These are phyloP conservation scores for Entelexis sorbosivorans DNA, from an alignment of 1,139 yeast species.

Conservation along the genomic window DNA sequence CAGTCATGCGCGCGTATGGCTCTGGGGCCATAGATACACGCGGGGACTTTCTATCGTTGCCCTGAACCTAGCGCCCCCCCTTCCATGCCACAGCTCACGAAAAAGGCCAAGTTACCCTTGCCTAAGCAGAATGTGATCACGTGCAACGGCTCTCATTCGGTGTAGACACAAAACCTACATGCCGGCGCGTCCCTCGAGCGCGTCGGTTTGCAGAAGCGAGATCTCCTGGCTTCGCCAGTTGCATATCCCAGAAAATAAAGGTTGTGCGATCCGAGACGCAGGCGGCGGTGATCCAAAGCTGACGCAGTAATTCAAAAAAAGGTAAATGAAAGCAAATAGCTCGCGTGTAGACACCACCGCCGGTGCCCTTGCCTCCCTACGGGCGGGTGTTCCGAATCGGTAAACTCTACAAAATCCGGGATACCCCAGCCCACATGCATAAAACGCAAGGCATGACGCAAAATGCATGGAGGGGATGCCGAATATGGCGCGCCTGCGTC, in stretches of 20 bases:
- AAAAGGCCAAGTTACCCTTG: not conserved
- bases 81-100: not conserved
- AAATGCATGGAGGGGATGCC: not conserved
- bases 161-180: conserved; percentile 2
- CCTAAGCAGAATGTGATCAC: not conserved
- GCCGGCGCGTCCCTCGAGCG: not conserved
- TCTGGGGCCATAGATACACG: too few species aligned
- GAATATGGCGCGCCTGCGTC: not conserved
- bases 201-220: conserved; percentile 4
- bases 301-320: not conserved
- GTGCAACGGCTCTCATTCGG: not conserved
- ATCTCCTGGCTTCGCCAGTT: not conserved
- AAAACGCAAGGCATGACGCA: not conserved
- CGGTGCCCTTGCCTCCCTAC: not conserved
- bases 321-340: not conserved
- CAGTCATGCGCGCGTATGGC: too few species aligned
- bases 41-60: not conserved
- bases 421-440: not conserved
- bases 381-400: not conserved
- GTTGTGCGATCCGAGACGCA: not conserved
- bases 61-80: not conserved
- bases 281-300: too few species aligned
- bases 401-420: not conserved
- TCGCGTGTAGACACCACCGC: not conserved
- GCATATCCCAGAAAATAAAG: not conserved